phyloP scores from a whole-genome alignment of 768 basidiomycete species.

The Boletus patriciae region DNA sequence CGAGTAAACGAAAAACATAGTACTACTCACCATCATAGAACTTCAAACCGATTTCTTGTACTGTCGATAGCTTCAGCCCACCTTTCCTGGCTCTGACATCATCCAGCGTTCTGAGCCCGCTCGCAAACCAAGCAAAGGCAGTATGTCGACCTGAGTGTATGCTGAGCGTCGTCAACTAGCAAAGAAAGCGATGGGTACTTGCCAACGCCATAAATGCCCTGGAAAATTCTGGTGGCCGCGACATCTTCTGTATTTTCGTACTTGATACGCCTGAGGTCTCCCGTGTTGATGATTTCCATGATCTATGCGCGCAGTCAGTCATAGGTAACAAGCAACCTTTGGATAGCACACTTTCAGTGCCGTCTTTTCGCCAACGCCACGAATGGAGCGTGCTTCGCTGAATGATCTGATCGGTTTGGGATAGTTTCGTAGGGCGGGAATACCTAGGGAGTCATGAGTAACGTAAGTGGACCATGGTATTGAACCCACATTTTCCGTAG shows the following conservation, averaged over 20 bases:
- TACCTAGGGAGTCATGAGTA: conserved; percentile 42
- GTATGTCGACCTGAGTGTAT: conserved; percentile 51
- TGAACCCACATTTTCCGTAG: conserved; percentile 61
- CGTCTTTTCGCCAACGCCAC: conserved; percentile 71
- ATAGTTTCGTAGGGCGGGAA: conserved; percentile 55
- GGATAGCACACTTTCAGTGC: conserved; percentile 58
- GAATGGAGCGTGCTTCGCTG: conserved; percentile 58
- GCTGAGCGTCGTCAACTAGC: neutral
- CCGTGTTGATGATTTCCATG: conserved; percentile 77
- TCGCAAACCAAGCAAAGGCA: conserved; percentile 71
- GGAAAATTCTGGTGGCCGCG: conserved; percentile 55
- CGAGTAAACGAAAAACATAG: neutral
- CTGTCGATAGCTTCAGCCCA: conserved; percentile 58
- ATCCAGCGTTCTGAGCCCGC: conserved; percentile 75
- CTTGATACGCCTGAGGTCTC: conserved; percentile 63
- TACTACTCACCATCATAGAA: conserved; percentile 62
- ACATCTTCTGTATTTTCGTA: conserved; percentile 70
- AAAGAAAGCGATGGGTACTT: conserved; percentile 25
- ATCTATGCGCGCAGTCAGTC: conserved; percentile 47
- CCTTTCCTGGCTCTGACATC: conserved; percentile 63
- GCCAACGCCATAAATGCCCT: conserved; percentile 88
- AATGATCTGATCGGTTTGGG: conserved; percentile 57
- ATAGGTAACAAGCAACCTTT: neutral
- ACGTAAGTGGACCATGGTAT: neutral
- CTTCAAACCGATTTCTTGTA: conserved; percentile 65